A percentile compares a stretch with the other conserved stretches of the same genome.
phyloP scores from a whole-genome alignment of 345 rosid genomes.

The Rubroshorea leprosula region DNA sequence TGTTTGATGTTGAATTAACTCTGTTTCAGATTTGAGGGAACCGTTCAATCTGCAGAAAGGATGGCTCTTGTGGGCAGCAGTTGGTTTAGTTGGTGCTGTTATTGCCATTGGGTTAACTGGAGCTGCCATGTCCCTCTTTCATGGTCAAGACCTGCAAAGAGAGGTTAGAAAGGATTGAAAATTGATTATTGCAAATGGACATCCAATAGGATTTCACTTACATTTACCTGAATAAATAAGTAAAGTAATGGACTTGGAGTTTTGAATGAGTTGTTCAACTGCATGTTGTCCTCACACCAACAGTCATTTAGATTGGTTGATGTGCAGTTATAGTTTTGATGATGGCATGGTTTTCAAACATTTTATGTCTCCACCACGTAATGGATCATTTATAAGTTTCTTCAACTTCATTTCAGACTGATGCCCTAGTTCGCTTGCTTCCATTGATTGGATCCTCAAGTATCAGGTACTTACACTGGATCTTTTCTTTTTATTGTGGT shows the following conservation, averaged over 20 bases:
- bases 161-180: slow-evolving; percentile 40
- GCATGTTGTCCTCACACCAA: background rate
- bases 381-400: background rate
- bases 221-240: background rate
- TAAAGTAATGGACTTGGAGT: background rate
- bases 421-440: slow-evolving; percentile 62
- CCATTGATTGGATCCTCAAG: slow-evolving; percentile 68
- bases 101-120: slow-evolving; percentile 40
- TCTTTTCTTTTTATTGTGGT: slow-evolving; percentile 1
- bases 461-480: slow-evolving; percentile 34
- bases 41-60: slow-evolving; percentile 59
- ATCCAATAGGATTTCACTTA: background rate
- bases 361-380: background rate
- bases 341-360: background rate
- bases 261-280: background rate
- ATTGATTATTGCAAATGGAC: background rate
- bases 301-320: slow-evolving; percentile 1
- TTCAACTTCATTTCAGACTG: slow-evolving; percentile 41
- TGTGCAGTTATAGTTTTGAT: slow-evolving; percentile 5
- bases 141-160: slow-evolving; percentile 52
- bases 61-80: slow-evolving; percentile 64
- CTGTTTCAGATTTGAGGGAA: slow-evolving; percentile 55
- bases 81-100: slow-evolving; percentile 52
- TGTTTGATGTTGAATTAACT: background rate
- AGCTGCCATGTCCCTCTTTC: slow-evolving; percentile 37